Conservation (phyloP, 441 rosid genomes). For the Populus trichocarpa region DNA sequence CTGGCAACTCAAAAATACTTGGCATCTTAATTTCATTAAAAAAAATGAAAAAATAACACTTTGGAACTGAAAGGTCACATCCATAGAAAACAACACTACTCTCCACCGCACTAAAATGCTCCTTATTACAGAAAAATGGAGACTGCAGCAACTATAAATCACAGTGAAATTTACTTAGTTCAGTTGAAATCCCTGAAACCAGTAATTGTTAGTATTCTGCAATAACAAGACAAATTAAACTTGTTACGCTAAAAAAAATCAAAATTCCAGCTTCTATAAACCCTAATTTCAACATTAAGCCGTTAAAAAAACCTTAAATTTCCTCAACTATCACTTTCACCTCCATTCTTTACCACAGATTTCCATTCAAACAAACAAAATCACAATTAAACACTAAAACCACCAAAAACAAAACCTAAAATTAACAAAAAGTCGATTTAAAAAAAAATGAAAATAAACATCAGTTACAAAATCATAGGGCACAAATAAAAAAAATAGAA, state of each 20-base stretch:
- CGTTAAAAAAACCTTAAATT: background rate
- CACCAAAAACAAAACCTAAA: background rate
- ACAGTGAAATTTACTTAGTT: background rate
- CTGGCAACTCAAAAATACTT: background rate
- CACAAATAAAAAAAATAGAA: background rate
- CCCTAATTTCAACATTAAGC: slow-evolving; percentile 1
- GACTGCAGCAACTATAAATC: background rate
- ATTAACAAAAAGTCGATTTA: background rate
- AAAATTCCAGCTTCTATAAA: background rate
- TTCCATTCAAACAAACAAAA: background rate
- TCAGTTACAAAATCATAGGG: background rate
- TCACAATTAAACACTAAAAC: background rate
- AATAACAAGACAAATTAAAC: background rate
- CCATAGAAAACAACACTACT: background rate
- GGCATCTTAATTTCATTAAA: slow-evolving; percentile 1
- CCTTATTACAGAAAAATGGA: background rate
- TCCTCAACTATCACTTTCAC: background rate
- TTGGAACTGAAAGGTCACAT: background rate
- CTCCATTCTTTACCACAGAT: background rate
- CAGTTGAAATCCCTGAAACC: background rate
- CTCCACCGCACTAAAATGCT: background rate
- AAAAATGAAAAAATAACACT: background rate
- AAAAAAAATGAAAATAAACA: background rate
- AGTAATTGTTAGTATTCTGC: background rate
- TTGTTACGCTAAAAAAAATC: background rate